Percentiles rank a stretch among this genome's conserved stretches.
Evolutionary conservation across 352 stramenopile species (phyloP).

Genomic region (Blastocystis sp.): DNA sequence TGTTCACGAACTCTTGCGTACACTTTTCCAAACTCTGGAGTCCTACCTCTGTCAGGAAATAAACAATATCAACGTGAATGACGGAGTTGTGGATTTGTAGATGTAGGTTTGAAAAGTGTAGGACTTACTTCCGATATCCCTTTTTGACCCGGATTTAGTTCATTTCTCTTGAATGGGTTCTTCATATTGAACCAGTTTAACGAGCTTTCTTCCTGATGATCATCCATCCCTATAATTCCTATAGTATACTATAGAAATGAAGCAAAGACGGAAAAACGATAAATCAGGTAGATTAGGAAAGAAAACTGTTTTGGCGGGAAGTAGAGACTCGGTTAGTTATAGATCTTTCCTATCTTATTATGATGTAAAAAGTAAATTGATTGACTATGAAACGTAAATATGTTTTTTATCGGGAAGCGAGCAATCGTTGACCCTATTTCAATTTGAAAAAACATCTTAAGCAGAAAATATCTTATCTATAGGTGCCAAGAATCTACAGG

Average conservation of each 20-base stretch:
- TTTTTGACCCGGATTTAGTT: not conserved
- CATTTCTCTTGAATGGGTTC: not conserved
- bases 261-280: not conserved
- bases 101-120: not conserved
- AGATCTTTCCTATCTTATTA: not conserved
- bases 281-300: not conserved
- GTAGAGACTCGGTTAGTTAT: not conserved
- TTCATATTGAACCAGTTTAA: not conserved
- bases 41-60: not conserved
- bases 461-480: no score
- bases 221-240: not conserved
- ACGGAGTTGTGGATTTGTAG: not conserved
- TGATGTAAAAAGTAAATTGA: no score
- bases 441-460: no score
- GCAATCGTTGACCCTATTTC: no score
- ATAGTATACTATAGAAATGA: not conserved
- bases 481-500: no score
- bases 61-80: not conserved
- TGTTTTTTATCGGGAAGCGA: no score
- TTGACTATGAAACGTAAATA: no score
- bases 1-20: not conserved
- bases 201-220: not conserved
- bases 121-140: not conserved
- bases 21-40: not conserved
- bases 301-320: not conserved